phyloP scores from a whole-genome alignment of 2,329 filamentous ascomycete species.

The Fusarium sp. region DNA sequence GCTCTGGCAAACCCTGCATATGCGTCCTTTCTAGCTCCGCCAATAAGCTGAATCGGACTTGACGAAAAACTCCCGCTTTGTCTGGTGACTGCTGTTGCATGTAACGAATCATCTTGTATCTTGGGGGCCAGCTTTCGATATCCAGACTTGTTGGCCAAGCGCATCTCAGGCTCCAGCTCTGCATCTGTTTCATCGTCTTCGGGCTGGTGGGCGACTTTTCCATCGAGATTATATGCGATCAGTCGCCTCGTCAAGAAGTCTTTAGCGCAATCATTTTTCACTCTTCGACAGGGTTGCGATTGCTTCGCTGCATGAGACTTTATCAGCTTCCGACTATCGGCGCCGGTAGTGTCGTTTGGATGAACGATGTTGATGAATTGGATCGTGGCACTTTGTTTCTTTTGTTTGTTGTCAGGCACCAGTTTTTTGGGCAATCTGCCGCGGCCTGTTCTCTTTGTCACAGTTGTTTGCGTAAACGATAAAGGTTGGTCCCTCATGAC shows the following conservation, averaged over 20 bases:
- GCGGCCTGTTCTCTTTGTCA: conserved; percentile 8
- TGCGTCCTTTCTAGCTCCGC: conserved; percentile 9
- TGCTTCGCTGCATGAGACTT: conserved; percentile 20
- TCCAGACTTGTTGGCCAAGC: too few relatives aligned
- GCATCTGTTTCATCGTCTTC: not conserved
- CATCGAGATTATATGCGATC: not conserved
- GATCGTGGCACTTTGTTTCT: not conserved
- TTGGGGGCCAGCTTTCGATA: conserved; percentile 14
- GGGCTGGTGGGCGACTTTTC: too few relatives aligned
- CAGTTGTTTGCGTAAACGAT: not conserved
- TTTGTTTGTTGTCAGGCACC: not conserved
- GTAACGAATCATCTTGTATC: not conserved
- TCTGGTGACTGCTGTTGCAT: not conserved
- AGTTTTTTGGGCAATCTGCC: conserved; percentile 4
- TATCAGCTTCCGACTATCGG: conserved; percentile 11
- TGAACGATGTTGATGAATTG: conserved; percentile 25
- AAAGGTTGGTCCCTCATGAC: not conserved
- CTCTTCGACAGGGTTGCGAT: not conserved
- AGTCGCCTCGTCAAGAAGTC: too few relatives aligned
- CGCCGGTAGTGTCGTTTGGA: not conserved
- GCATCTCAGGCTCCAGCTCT: too few relatives aligned
- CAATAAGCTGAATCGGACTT: conserved; percentile 10
- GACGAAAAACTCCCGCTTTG: not conserved
- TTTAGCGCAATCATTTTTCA: not conserved
- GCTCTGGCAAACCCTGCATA: conserved; percentile 12